Conservation (phyloP, 2,329 filamentous ascomycete genomes). For the Alternaria sp. region DNA sequence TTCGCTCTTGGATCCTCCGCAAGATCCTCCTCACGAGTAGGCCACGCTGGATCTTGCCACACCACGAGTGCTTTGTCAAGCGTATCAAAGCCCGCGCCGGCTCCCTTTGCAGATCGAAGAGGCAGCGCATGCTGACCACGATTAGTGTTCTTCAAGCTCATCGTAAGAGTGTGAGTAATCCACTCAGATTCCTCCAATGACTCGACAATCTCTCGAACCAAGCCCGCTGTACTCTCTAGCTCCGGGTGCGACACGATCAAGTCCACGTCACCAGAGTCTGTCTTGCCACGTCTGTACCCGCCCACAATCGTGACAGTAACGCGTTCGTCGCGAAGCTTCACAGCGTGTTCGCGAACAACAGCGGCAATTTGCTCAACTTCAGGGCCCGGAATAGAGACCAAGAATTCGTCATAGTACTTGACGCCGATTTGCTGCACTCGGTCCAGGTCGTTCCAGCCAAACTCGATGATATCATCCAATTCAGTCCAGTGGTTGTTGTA, state of each 20-base stretch:
- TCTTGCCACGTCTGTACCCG: conserved; percentile 81
- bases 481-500: conserved; percentile 77
- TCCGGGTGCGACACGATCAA: conserved; percentile 82
- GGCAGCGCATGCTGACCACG: conserved; percentile 72
- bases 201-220: conserved; percentile 74
- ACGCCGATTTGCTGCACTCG: conserved; percentile 91
- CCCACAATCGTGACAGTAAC: conserved; percentile 73
- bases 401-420: conserved; percentile 91
- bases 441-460: conserved; percentile 75
- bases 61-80: conserved; percentile 92
- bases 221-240: conserved; percentile 68
- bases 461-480: conserved; percentile 83
- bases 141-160: conserved; percentile 73
- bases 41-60: conserved; percentile 74
- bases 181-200: conserved; percentile 71
- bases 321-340: conserved; percentile 60
- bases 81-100: conserved; percentile 75
- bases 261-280: conserved; percentile 80
- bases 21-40: conserved; percentile 46
- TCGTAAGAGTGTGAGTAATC: conserved; percentile 81
- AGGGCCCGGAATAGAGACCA: conserved; percentile 69
- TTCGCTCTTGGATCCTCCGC: conserved; percentile 50
- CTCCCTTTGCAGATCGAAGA: conserved; percentile 52
- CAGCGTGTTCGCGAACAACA: conserved; percentile 70
- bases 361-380: conserved; percentile 76